Percentiles rank a stretch among this genome's conserved stretches.
phyloP scores from a whole-genome alignment of 2,329 filamentous ascomycete species.

The Aspergillus pseudoviridinutans region DNA sequence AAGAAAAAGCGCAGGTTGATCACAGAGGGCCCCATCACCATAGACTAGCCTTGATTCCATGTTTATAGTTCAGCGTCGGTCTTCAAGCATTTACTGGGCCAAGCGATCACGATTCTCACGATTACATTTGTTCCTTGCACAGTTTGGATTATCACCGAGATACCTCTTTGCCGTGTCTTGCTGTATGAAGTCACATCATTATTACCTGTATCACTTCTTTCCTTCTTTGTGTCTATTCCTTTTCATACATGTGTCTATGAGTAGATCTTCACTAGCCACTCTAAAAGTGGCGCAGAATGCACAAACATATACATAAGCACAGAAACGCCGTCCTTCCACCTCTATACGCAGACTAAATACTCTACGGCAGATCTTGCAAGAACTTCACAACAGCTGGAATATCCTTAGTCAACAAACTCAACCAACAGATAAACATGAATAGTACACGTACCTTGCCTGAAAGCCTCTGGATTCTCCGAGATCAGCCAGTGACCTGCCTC shows the following conservation, averaged over 20 bases:
- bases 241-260: not conserved
- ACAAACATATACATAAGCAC: not conserved
- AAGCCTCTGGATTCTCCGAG: constrained; percentile 43
- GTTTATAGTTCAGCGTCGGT: not conserved
- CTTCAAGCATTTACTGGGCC: not conserved
- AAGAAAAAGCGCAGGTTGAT: constrained; percentile 12
- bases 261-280: not conserved
- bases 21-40: not conserved
- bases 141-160: not conserved
- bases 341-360: not conserved
- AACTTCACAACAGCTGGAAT: constrained; percentile 33
- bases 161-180: not conserved
- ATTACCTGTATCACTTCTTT: not conserved
- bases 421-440: not conserved
- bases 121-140: not conserved
- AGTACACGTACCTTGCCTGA: constrained; percentile 31
- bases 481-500: constrained; percentile 45
- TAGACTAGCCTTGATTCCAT: constrained; percentile 2
- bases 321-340: not conserved
- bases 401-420: constrained; percentile 9
- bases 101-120: not conserved
- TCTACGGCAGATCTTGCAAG: constrained; percentile 20
- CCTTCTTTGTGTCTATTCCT: not conserved
- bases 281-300: not conserved
- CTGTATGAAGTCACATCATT: not conserved